phyloP scores from a whole-genome alignment of 2,329 filamentous ascomycete genomes.

The Ascochyta lentis region DNA sequence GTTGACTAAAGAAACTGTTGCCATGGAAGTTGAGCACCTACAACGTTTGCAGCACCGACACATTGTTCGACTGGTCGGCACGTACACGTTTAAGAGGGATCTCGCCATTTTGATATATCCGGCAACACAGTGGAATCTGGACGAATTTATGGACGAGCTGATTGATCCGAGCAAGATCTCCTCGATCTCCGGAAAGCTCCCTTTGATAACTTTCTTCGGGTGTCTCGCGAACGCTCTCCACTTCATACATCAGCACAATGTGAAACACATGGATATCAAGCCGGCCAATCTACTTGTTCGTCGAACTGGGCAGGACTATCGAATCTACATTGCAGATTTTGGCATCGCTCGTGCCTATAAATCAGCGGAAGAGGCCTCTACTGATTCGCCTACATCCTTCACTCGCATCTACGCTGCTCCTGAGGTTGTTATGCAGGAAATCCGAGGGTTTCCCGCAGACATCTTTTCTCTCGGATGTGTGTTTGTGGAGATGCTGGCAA shows the following conservation, averaged over 20 bases:
- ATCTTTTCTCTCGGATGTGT: not conserved
- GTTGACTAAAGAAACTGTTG: not conserved
- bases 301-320: not conserved
- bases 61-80: slow-evolving; percentile 27
- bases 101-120: not conserved
- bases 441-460: not conserved
- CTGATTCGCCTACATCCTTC: not conserved
- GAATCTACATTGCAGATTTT: slow-evolving; percentile 36
- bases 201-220: slow-evolving; percentile 1
- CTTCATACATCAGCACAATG: slow-evolving; percentile 22
- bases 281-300: slow-evolving; percentile 31
- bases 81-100: slow-evolving; percentile 13
- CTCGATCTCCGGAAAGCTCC: no score
- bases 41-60: slow-evolving; percentile 21
- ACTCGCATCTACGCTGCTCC: slow-evolving; percentile 8
- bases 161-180: no score
- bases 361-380: not conserved
- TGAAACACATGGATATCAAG: slow-evolving; percentile 40
- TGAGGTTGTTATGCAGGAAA: not conserved
- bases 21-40: slow-evolving; percentile 25
- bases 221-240: slow-evolving; percentile 23
- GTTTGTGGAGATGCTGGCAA: not conserved
- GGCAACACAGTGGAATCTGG: not conserved
- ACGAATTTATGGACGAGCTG: not conserved
- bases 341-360: slow-evolving; percentile 28